These are phyloP conservation scores for Linnemannia hyalina DNA, from an alignment of 192 early-diverging fungal species.

Conservation along the genomic window DNA sequence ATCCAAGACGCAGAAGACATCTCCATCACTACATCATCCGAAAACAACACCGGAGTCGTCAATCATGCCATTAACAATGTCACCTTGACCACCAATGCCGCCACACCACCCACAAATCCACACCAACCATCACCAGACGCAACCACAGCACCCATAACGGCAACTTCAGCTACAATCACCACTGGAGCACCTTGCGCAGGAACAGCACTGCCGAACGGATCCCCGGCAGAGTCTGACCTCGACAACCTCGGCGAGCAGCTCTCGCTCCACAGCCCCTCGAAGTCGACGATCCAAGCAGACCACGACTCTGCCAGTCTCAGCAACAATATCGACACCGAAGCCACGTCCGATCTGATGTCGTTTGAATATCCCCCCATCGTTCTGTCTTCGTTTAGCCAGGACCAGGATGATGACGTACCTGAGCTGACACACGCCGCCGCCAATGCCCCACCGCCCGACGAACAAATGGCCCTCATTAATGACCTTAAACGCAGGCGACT, in stretches of 20 bases:
- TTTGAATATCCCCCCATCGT: slow-evolving; percentile 1
- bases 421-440: neutral
- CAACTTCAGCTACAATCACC: neutral
- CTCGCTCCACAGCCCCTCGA: slow-evolving; percentile 47
- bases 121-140: neutral
- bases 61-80: neutral
- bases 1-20: slow-evolving; percentile 18
- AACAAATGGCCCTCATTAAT: slow-evolving; percentile 11
- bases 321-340: neutral
- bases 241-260: slow-evolving; percentile 39
- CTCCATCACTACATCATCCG: neutral
- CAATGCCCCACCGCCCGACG: neutral
- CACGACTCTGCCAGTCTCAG: neutral
- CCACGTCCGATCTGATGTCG: neutral
- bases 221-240: slow-evolving; percentile 26
- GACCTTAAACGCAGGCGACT: slow-evolving; percentile 4
- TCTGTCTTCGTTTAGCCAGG: neutral
- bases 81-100: neutral
- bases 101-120: neutral
- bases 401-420: slow-evolving; percentile 8
- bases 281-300: neutral
- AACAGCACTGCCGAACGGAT: neutral
- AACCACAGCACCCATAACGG: neutral
- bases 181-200: neutral
- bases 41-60: neutral